Evolutionary conservation across 1,284 basidiomycete genomes (phyloP).

Genomic region (Inonotus obliquus): DNA sequence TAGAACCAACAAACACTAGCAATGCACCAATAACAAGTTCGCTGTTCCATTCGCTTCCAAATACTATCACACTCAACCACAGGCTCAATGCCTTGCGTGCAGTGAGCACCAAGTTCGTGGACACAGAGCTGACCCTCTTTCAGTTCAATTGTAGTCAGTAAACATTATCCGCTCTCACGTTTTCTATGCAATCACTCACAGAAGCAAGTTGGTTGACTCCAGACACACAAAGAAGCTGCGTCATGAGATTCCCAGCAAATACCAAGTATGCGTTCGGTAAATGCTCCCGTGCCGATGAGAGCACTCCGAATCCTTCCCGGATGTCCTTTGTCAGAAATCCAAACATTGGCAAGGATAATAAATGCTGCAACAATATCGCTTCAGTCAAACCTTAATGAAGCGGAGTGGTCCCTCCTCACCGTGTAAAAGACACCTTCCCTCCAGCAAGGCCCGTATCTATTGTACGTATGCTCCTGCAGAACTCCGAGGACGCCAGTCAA

Average conservation of each 20-base stretch:
- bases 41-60: slow-evolving; percentile 61
- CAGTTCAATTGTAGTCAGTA: slow-evolving; percentile 6
- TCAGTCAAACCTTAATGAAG: not conserved
- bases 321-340: slow-evolving; percentile 57
- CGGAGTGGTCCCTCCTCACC: slow-evolving; percentile 29
- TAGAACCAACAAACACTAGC: slow-evolving; percentile 64
- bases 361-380: slow-evolving; percentile 41
- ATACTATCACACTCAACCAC: slow-evolving; percentile 74
- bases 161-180: not conserved
- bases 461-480: slow-evolving; percentile 80
- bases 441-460: slow-evolving; percentile 72
- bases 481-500: slow-evolving; percentile 74
- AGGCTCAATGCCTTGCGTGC: slow-evolving; percentile 67
- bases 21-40: slow-evolving; percentile 55
- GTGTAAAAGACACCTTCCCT: slow-evolving; percentile 85
- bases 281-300: slow-evolving; percentile 19
- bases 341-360: slow-evolving; percentile 74
- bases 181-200: slow-evolving; percentile 37
- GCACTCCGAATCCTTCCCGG: slow-evolving; percentile 49
- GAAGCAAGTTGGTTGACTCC: slow-evolving; percentile 83
- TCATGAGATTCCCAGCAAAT: slow-evolving; percentile 66
- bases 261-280: slow-evolving; percentile 42
- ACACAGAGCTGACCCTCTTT: slow-evolving; percentile 67
- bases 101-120: slow-evolving; percentile 68
- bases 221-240: slow-evolving; percentile 83